Evolutionary conservation across 352 stramenopile species (phyloP), one percentile per base, ranked within the genome.

Genomic region (Phytophthora ohioensis): DNA sequence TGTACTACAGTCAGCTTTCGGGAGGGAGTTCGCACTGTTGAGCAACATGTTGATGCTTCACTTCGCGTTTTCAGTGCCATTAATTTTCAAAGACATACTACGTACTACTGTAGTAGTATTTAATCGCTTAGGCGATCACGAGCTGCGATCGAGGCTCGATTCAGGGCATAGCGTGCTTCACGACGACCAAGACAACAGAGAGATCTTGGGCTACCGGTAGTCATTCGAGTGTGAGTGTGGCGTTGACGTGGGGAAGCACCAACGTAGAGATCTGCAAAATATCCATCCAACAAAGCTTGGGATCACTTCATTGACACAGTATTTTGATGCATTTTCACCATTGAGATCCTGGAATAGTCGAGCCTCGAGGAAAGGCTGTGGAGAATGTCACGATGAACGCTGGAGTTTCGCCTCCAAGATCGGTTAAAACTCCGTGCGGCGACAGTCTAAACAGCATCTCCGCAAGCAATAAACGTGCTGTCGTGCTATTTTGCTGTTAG

Each of bases 401-500:
- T 46, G 41, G 41, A 7, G 41, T 46, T 46, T 46, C 41, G 9
- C 21, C 1, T 27, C 21, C 21, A 27, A 27, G 21, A 27, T 27
- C 21, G 21, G 21, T 27, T 2, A 27, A 27, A 27, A 27, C 21
- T 27, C 21, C 41, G 41, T 5, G 15, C 39, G 12, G 39, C 39
- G 41, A 46, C 41, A 21, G 39, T 46, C 39, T 11, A 17, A 12
- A 10, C 10, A 12, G 13, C 41, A 9, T 8, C 39, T 45, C 11
- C 39, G 39, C 10, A 49, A 49, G 15, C 13, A 51, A 31, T 51
- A 27, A 27, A 27, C 47, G 12, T 38, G 31, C 21, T 54, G 47
- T 39, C 47, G 21, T 54, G 21, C 9, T 5, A 6, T 54, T 27
- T 54, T 54, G 47, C 47, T 54, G 47, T 54, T 54, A 36, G 47